Conservation (phyloP, 2,329 filamentous ascomycete genomes). For the Fusarium odoratissimum region DNA sequence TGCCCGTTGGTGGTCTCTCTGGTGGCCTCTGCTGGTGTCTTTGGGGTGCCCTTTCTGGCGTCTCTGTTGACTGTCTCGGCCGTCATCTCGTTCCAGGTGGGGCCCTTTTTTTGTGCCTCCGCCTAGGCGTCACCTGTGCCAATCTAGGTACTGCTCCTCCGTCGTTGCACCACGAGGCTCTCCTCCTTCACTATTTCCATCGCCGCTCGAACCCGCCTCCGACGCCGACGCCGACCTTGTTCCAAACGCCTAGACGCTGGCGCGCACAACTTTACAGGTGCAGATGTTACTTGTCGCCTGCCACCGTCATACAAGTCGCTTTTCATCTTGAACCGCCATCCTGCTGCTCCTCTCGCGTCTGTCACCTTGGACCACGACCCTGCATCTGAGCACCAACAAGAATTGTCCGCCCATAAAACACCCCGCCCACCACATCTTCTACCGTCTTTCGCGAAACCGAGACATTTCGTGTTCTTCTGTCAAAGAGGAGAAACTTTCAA, state of each 20-base stretch:
- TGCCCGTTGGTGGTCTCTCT: constrained; percentile 44
- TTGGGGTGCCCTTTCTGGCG: constrained; percentile 38
- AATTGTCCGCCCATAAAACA: constrained; percentile 45
- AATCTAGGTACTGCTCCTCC: constrained; percentile 47
- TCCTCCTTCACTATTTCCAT: constrained; percentile 45
- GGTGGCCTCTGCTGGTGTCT: constrained; percentile 29
- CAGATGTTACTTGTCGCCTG: constrained; percentile 47
- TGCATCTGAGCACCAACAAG: constrained; percentile 44
- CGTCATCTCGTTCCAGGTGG: constrained; percentile 50
- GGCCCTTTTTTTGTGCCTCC: constrained; percentile 47
- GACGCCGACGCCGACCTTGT: constrained; percentile 36
- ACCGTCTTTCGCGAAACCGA: constrained; percentile 33
- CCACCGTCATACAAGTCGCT: constrained; percentile 45
- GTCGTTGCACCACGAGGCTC: constrained; percentile 48
- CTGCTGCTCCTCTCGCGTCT: constrained; percentile 35
- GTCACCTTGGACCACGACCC: constrained; percentile 32
- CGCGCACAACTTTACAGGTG: constrained; percentile 44
- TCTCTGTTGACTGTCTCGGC: constrained; percentile 46
- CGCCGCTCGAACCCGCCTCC: constrained; percentile 39
- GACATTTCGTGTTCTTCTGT: constrained; percentile 26
- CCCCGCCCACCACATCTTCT: constrained; percentile 43
- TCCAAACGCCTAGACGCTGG: constrained; percentile 45
- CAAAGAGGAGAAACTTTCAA: constrained; percentile 14
- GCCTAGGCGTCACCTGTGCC: constrained; percentile 48
- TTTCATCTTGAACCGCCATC: constrained; percentile 41